Evolutionary conservation across 2,329 filamentous ascomycete genomes (phyloP).

Genomic region (Pseudogymnoascus sp.): DNA sequence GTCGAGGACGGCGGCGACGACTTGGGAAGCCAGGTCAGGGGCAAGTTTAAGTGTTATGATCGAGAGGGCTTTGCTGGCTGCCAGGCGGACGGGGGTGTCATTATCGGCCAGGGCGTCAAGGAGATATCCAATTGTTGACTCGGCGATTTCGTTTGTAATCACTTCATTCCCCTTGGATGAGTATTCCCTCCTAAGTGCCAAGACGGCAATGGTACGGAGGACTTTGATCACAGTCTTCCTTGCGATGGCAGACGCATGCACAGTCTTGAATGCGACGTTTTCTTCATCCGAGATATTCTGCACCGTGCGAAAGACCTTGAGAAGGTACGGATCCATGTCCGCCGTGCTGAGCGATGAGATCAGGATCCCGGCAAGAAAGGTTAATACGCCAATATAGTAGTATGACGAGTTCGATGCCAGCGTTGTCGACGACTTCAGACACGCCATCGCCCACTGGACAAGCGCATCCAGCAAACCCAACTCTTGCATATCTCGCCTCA

Average conservation of each 20-base stretch:
- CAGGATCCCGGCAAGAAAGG: constrained; percentile 69
- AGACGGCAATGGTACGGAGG: constrained; percentile 63
- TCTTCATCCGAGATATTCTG: constrained; percentile 49
- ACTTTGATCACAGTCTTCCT: constrained; percentile 80
- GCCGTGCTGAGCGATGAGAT: constrained; percentile 62
- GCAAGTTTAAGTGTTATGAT: constrained; percentile 76
- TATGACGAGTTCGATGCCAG: constrained; percentile 51
- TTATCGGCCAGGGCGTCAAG: constrained; percentile 74
- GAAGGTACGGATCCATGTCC: constrained; percentile 62
- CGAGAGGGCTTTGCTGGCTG: constrained; percentile 87
- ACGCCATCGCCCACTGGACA: constrained; percentile 61
- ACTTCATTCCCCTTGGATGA: constrained; percentile 19
- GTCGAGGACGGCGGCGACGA: constrained; percentile 79
- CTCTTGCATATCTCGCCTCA: constrained; percentile 80
- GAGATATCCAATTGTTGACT: constrained; percentile 74
- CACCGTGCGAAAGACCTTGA: constrained; percentile 57
- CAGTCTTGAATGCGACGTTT: constrained; percentile 40
- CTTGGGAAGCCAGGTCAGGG: constrained; percentile 71
- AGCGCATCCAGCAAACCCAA: constrained; percentile 62
- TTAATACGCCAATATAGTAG: constrained; percentile 68
- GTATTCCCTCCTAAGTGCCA: constrained; percentile 49
- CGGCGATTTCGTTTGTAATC: constrained; percentile 47
- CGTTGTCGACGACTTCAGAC: constrained; percentile 38
- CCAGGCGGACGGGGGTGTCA: constrained; percentile 82
- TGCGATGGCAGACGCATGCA: constrained; percentile 68